A percentile compares a stretch with the other conserved stretches of the same genome.
phyloP scores from a whole-genome alignment of 129 eudicot genomes.

The Flaveria linearis region DNA sequence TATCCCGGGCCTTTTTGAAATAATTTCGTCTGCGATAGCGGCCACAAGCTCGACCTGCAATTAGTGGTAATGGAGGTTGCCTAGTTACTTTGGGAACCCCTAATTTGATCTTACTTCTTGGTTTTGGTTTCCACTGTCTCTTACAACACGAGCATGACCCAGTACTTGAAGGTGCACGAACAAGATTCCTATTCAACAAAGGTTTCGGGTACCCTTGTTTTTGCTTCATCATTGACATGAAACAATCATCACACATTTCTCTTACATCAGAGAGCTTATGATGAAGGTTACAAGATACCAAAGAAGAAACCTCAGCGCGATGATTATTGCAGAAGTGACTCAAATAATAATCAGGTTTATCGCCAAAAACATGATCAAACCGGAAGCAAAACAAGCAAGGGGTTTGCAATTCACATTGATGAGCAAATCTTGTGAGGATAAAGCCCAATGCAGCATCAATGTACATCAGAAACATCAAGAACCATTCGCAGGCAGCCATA shows the following conservation, averaged over 20 bases:
- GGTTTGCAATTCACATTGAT: constrained; percentile 55
- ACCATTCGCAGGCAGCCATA: constrained; percentile 78
- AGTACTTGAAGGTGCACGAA: constrained; percentile 39
- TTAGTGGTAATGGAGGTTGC: constrained; percentile 72
- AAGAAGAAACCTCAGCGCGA: constrained; percentile 54
- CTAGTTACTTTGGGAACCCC: constrained; percentile 58
- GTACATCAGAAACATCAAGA: constrained; percentile 70
- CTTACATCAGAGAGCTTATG: constrained; percentile 59
- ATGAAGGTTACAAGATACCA: constrained; percentile 63
- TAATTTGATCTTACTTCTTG: constrained; percentile 41
- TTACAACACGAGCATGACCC: constrained; percentile 78
- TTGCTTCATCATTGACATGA: constrained; percentile 53
- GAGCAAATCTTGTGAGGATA: constrained; percentile 65
- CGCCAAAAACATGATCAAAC: constrained; percentile 56
- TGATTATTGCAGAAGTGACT: constrained; percentile 61
- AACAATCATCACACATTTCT: constrained; percentile 80
- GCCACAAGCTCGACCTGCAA: constrained; percentile 48
- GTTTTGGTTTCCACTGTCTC: constrained; percentile 53
- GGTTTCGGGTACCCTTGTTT: constrained; percentile 46
- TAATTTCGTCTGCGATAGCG: constrained; percentile 60
- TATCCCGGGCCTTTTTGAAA: constrained; percentile 60
- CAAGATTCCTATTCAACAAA: constrained; percentile 33
- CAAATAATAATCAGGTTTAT: constrained; percentile 45
- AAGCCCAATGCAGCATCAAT: constrained; percentile 66
- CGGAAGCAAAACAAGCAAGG: constrained; percentile 85